Percentiles rank a stretch among this genome's conserved stretches.
phyloP scores from a whole-genome alignment of 208 protist genomes.

The Trypanosoma brucei region DNA sequence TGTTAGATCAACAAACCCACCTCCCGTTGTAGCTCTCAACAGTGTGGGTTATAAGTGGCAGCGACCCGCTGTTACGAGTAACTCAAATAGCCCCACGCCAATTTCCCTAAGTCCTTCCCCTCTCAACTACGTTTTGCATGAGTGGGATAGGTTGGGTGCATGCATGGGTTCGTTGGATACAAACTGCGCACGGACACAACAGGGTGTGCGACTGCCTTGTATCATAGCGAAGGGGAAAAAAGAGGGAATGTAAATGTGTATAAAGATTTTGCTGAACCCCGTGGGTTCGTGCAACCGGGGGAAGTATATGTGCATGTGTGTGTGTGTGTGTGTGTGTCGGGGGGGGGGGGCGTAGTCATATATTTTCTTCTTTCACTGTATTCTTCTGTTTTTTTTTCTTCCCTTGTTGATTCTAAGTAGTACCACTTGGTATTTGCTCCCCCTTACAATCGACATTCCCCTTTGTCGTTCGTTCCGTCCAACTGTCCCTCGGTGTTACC shows the following conservation, averaged over 20 bases:
- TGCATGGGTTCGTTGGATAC: neutral
- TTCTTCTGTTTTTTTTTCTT: too few relatives aligned
- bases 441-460: too few relatives aligned
- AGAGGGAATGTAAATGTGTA: neutral
- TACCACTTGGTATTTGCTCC: too few relatives aligned
- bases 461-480: too few relatives aligned
- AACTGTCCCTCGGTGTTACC: too few relatives aligned
- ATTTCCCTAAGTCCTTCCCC: neutral
- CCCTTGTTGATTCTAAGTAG: too few relatives aligned
- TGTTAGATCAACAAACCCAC: neutral
- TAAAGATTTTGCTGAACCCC: too few relatives aligned
- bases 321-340: too few relatives aligned
- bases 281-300: too few relatives aligned
- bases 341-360: too few relatives aligned
- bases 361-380: too few relatives aligned
- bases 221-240: conserved; percentile 7
- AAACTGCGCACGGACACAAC: neutral
- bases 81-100: neutral
- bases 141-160: neutral
- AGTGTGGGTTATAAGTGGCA: neutral
- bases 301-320: too few relatives aligned
- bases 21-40: neutral
- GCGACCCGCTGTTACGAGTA: neutral
- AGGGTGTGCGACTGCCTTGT: conserved; percentile 17
- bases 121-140: neutral